These are phyloP conservation scores for Dothidotthia symphoricarpi DNA, from an alignment of 2,329 filamentous ascomycete species.

Conservation along the genomic window DNA sequence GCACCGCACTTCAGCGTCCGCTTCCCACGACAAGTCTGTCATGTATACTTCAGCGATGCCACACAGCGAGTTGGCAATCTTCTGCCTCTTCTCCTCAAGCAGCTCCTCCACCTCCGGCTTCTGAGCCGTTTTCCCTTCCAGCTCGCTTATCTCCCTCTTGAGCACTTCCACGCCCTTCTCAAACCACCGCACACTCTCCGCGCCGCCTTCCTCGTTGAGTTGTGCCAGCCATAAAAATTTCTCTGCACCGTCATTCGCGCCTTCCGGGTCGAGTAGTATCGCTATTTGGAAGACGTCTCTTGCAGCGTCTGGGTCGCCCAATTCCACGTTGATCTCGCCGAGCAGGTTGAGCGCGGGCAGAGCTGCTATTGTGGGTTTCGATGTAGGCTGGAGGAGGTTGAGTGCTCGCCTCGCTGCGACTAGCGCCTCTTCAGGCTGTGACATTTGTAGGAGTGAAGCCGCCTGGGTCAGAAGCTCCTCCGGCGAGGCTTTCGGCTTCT, in stretches of 20 bases:
- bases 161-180: slow-evolving; percentile 70
- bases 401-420: slow-evolving; percentile 55
- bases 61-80: slow-evolving; percentile 88
- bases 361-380: slow-evolving; percentile 46
- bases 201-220: slow-evolving; percentile 65
- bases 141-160: slow-evolving; percentile 64
- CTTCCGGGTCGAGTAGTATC: slow-evolving; percentile 73
- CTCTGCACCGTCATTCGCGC: slow-evolving; percentile 79
- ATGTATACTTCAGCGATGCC: slow-evolving; percentile 96
- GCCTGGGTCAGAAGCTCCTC: slow-evolving; percentile 58
- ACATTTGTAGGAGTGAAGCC: slow-evolving; percentile 57
- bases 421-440: slow-evolving; percentile 58
- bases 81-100: slow-evolving; percentile 69
- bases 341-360: slow-evolving; percentile 71
- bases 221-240: slow-evolving; percentile 96
- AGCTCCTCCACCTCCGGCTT: slow-evolving; percentile 35
- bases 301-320: slow-evolving; percentile 77
- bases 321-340: slow-evolving; percentile 77
- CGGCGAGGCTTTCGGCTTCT: slow-evolving; percentile 52
- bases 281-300: slow-evolving; percentile 70
- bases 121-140: slow-evolving; percentile 51
- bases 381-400: slow-evolving; percentile 45
- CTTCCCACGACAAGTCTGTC: slow-evolving; percentile 92
- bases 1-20: slow-evolving; percentile 84
- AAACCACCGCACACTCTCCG: slow-evolving; percentile 61